Evolutionary conservation across 2,329 filamentous ascomycete species (phyloP).

Genomic region (Diaporthe sp.): DNA sequence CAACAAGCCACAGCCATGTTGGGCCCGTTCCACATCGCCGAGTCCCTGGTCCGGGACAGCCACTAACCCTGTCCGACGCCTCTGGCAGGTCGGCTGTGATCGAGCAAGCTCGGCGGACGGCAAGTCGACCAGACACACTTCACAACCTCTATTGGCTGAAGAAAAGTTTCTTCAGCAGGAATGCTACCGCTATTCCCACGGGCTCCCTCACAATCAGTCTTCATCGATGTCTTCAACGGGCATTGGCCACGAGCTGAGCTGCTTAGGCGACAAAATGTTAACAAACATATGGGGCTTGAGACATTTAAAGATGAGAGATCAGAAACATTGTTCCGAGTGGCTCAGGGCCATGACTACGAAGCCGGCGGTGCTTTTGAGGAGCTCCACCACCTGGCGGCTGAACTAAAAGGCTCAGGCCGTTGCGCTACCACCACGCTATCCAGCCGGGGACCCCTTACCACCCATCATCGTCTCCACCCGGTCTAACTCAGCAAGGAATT

Average conservation of each 20-base stretch:
- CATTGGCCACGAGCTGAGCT: background rate
- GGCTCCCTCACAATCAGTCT: background rate
- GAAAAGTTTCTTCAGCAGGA: background rate
- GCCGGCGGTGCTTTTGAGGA: background rate
- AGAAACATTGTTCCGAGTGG: slow-evolving; percentile 14
- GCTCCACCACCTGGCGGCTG: background rate
- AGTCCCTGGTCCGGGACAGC: background rate
- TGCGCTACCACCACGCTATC: slow-evolving; percentile 16
- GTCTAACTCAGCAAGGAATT: slow-evolving; percentile 20
- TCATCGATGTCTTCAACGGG: background rate
- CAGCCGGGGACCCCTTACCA: slow-evolving; percentile 26
- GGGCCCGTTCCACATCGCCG: background rate
- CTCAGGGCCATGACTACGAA: background rate
- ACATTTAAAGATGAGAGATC: background rate
- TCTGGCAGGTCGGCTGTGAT: background rate
- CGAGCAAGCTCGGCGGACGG: background rate
- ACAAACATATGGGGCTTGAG: background rate
- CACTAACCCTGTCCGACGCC: background rate
- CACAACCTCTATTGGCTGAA: background rate
- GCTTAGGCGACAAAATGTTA: background rate
- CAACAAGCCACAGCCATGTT: slow-evolving; percentile 5
- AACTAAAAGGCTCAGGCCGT: slow-evolving; percentile 22
- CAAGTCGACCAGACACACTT: background rate
- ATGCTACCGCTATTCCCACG: background rate
- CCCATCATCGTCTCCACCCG: background rate